phyloP scores from a whole-genome alignment of 2,329 filamentous ascomycete species.

The Fusarium nanum region DNA sequence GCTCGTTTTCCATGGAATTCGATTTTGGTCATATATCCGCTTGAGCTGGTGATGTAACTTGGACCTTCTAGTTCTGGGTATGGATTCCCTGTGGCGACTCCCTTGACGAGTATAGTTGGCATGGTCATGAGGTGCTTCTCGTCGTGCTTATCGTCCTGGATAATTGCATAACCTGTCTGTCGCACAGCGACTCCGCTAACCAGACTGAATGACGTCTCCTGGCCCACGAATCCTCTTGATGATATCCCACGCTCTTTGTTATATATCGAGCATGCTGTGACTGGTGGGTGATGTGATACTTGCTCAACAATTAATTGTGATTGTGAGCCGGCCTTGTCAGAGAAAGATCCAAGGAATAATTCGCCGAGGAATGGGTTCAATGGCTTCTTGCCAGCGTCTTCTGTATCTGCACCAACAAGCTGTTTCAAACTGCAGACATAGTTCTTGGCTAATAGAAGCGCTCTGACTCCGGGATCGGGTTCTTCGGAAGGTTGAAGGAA shows the following conservation, averaged over 20 bases:
- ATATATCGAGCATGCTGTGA: conserved; percentile 54
- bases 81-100: conserved; percentile 6
- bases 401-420: conserved; percentile 11
- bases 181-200: conserved; percentile 17
- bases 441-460: conserved; percentile 10
- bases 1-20: conserved; percentile 13
- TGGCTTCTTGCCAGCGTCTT: conserved; percentile 56
- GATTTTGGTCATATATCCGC: conserved; percentile 20
- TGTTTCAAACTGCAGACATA: conserved; percentile 23
- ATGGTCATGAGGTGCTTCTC: conserved; percentile 23
- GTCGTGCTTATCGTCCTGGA: conserved; percentile 11
- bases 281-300: conserved; percentile 65
- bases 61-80: conserved; percentile 19
- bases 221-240: conserved; percentile 8
- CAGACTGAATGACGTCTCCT: conserved; percentile 24
- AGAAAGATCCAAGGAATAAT: conserved; percentile 58
- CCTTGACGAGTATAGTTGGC: conserved; percentile 24
- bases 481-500: conserved; percentile 25
- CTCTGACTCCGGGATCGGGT: conserved; percentile 19
- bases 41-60: conserved; percentile 20
- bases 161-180: conserved; percentile 19
- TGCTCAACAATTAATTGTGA: conserved; percentile 57
- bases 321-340: conserved; percentile 39
- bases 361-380: conserved; percentile 66
- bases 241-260: conserved; percentile 24